Percentiles rank a stretch among this genome's conserved stretches.
Conservation (phyloP, 2,329 filamentous ascomycete species). For the Sodiomyces alkalinus region DNA sequence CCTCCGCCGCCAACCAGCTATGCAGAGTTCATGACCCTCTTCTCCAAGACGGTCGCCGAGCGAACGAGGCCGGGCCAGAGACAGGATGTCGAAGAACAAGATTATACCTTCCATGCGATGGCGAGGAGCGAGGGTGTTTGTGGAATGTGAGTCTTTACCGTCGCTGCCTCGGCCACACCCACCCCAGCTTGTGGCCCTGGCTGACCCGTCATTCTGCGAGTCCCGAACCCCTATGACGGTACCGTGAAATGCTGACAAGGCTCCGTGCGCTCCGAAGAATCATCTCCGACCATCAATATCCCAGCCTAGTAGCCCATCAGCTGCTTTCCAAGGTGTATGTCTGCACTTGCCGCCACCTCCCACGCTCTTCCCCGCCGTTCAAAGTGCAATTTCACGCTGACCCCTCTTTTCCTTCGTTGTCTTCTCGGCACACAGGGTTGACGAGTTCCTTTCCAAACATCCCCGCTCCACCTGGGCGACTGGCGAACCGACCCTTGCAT, state of each 20-base stretch:
- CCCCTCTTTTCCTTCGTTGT: background rate
- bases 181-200: background rate
- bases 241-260: background rate
- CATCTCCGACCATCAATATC: conserved; percentile 63
- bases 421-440: conserved; percentile 27
- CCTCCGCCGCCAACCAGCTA: conserved; percentile 8
- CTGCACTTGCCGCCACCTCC: background rate
- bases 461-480: conserved; percentile 53
- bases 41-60: conserved; percentile 77
- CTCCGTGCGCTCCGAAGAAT: conserved; percentile 24
- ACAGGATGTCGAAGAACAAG: conserved; percentile 74
- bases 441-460: conserved; percentile 71
- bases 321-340: conserved; percentile 52
- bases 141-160: conserved; percentile 30
- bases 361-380: too few relatives aligned
- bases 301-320: conserved; percentile 67
- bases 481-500: conserved; percentile 36
- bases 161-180: too few relatives aligned
- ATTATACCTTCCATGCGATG: conserved; percentile 68
- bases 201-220: background rate
- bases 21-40: conserved; percentile 64
- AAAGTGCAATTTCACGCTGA: too few relatives aligned
- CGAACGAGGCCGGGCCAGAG: conserved; percentile 66
- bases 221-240: too few relatives aligned
- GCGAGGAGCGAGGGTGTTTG: conserved; percentile 59